These are phyloP conservation scores for Pseudocercospora eumusae DNA, from an alignment of 2,329 filamentous ascomycete species.

Conservation along the genomic window DNA sequence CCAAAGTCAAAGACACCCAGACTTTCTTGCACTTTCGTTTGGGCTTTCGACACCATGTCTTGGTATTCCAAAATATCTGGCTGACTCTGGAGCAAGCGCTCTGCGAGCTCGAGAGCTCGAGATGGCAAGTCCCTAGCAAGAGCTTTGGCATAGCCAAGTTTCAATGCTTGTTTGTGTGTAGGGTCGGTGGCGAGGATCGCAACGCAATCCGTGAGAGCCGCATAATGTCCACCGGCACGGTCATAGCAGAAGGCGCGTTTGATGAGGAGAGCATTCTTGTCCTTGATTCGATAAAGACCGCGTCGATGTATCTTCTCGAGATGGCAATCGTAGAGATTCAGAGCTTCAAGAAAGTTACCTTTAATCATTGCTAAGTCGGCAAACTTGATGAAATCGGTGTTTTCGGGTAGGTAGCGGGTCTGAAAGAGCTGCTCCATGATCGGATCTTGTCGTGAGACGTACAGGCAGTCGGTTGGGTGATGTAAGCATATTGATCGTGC, in stretches of 20 bases:
- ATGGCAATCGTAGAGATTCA: slow-evolving; percentile 6
- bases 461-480: slow-evolving; percentile 17
- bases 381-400: neutral
- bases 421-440: neutral
- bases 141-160: neutral
- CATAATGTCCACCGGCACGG: neutral
- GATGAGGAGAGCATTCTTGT: neutral
- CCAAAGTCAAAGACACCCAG: neutral
- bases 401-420: neutral
- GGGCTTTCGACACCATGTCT: neutral
- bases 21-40: neutral
- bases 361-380: neutral
- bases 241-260: slow-evolving; percentile 8
- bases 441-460: neutral
- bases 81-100: neutral
- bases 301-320: neutral
- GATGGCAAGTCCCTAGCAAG: neutral
- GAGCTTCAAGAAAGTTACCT: slow-evolving; percentile 3
- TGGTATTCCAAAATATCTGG: neutral
- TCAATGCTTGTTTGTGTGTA: slow-evolving; percentile 1
- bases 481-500: slow-evolving; percentile 15
- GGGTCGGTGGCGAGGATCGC: neutral
- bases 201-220: neutral
- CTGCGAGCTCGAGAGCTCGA: neutral
- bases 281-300: neutral